Evolutionary conservation across 129 eudicot genomes (phyloP).

Genomic region (Gnaphalium uliginosum): DNA sequence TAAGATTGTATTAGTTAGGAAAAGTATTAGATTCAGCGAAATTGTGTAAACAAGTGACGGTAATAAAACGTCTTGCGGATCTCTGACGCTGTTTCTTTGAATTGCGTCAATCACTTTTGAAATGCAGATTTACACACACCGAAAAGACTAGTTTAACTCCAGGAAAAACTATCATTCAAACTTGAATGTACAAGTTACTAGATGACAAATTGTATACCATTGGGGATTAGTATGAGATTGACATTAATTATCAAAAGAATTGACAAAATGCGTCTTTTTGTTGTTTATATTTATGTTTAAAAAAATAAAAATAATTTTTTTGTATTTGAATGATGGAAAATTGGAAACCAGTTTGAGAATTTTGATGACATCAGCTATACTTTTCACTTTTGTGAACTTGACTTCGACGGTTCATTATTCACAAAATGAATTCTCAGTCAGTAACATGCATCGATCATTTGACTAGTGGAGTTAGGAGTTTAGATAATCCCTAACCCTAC

Average conservation of each 20-base stretch:
- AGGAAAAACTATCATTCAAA: background rate
- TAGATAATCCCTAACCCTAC: background rate
- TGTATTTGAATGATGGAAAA: background rate
- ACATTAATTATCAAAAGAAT: no score
- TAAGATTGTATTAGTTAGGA: background rate
- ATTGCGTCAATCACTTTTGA: background rate
- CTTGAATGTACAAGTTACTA: slow-evolving; percentile 12
- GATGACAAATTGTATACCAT: background rate
- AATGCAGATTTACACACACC: no score
- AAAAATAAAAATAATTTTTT: no score
- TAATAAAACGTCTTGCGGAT: no score
- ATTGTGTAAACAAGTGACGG: background rate
- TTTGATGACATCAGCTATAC: background rate
- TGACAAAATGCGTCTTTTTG: no score
- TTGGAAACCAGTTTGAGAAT: background rate
- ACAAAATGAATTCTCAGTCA: background rate
- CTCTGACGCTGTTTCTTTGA: no score
- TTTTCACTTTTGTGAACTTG: background rate
- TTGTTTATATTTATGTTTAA: background rate
- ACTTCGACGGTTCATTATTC: background rate
- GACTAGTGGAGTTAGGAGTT: background rate
- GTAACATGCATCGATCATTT: background rate
- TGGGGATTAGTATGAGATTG: no score
- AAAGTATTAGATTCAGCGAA: background rate
- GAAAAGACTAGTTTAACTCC: background rate